Percentiles rank a stretch among this genome's conserved stretches.
Conservation (phyloP, 352 stramenopile genomes). For the Phytophthora vignae region DNA sequence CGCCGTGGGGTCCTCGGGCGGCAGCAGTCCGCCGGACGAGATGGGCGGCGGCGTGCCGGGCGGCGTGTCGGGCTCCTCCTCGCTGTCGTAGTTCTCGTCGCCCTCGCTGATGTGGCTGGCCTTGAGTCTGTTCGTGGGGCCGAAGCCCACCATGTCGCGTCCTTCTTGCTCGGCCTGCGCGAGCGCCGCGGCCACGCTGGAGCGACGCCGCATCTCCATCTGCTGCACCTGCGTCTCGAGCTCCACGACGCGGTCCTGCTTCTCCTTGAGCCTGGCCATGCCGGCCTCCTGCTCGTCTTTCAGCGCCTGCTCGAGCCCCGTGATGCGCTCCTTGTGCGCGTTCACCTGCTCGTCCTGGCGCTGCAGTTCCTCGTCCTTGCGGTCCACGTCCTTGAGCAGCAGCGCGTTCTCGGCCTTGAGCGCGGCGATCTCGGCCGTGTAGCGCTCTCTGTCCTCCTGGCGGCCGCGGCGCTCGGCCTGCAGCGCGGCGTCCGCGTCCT, state of each 20-base stretch:
- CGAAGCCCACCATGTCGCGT: conserved; percentile 54
- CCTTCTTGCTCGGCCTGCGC: conserved; percentile 48
- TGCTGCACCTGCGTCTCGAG: conserved; percentile 71
- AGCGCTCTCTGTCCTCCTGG: conserved; percentile 58
- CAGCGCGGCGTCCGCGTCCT: conserved; percentile 54
- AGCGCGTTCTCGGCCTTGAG: conserved; percentile 78
- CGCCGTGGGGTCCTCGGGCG: conserved; percentile 54
- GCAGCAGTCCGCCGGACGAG: conserved; percentile 57
- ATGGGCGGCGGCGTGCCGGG: conserved; percentile 81
- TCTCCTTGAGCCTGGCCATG: conserved; percentile 69
- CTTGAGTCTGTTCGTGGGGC: conserved; percentile 43
- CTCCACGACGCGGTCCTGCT: conserved; percentile 74
- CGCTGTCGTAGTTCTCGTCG: conserved; percentile 31
- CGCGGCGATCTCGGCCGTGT: conserved; percentile 55
- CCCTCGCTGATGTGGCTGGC: conserved; percentile 40
- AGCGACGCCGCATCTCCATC: conserved; percentile 62
- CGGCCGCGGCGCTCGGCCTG: conserved; percentile 32
- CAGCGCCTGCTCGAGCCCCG: conserved; percentile 59
- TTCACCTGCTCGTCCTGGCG: conserved; percentile 72
- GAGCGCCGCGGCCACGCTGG: conserved; percentile 54
- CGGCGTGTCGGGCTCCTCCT: conserved; percentile 74
- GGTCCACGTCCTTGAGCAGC: conserved; percentile 78
- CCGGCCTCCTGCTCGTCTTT: conserved; percentile 74
- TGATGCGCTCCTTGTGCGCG: conserved; percentile 71
- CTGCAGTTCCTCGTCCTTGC: conserved; percentile 70